These are phyloP conservation scores for Phytophthora megakarya DNA, from an alignment of 352 stramenopile species.

Conservation along the genomic window DNA sequence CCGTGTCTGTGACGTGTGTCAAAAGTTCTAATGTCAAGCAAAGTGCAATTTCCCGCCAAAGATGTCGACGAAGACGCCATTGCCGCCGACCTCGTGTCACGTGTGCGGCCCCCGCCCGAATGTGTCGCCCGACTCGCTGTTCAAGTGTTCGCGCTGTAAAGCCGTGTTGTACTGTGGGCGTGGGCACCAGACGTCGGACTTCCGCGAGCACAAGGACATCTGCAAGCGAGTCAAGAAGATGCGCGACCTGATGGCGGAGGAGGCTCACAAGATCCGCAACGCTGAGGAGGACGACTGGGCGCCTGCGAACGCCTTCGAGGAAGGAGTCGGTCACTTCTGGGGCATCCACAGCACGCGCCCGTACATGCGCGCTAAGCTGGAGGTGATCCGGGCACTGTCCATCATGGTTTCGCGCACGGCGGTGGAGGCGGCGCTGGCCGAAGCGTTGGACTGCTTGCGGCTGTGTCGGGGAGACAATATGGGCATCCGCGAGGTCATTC, in stretches of 20 bases:
- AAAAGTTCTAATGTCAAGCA: too few species aligned
- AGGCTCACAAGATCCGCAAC: not conserved
- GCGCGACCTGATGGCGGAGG: not conserved
- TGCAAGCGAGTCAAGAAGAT: not conserved
- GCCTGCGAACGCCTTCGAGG: not conserved
- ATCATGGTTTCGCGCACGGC: not conserved
- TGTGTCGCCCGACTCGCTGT: not conserved
- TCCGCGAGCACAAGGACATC: not conserved
- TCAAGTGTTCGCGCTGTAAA: not conserved
- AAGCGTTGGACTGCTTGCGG: not conserved
- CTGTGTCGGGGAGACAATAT: not conserved
- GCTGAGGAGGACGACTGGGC: not conserved
- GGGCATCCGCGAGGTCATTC: not conserved
- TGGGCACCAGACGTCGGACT: not conserved
- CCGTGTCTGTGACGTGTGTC: too few species aligned
- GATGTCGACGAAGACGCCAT: not conserved
- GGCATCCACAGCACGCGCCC: not conserved
- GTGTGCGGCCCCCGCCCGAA: not conserved
- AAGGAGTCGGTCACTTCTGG: not conserved
- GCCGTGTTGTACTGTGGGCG: not conserved
- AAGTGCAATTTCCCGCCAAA: too few species aligned
- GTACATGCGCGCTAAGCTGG: not conserved
- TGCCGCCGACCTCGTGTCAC: not conserved
- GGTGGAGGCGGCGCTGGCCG: not conserved
- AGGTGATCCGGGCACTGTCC: not conserved